Evolutionary conservation across 257 asterid species (phyloP).

Genomic region (Salvia miltiorrhiza): DNA sequence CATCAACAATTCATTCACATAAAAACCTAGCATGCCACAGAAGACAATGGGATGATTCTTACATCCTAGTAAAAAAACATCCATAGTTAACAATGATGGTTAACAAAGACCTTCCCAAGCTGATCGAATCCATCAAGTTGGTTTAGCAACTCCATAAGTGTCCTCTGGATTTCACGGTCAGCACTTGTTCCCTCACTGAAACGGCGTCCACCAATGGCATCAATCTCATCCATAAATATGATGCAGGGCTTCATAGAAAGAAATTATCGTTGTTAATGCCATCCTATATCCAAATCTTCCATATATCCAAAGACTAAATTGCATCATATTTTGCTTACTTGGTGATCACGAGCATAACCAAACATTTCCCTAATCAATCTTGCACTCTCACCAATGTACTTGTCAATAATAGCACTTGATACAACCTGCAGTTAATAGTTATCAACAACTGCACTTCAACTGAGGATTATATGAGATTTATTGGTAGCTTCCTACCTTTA

Average conservation of each 20-base stretch:
- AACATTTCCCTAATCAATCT: conserved; percentile 90
- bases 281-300: background rate
- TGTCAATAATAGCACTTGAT: conserved; percentile 92
- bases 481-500: conserved; percentile 64
- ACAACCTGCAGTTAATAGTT: conserved; percentile 55
- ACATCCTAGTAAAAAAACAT: background rate
- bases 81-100: background rate
- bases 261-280: background rate
- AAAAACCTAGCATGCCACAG: background rate
- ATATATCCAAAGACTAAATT: background rate
- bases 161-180: conserved; percentile 93
- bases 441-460: background rate
- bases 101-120: conserved; percentile 72
- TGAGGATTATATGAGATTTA: background rate
- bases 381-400: conserved; percentile 95
- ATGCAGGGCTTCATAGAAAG: conserved; percentile 72
- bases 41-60: background rate
- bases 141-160: conserved; percentile 89
- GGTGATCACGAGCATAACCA: conserved; percentile 94
- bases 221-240: conserved; percentile 97
- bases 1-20: conserved; percentile 12
- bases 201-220: conserved; percentile 94
- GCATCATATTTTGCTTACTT: conserved; percentile 41
- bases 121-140: conserved; percentile 94
- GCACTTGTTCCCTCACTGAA: conserved; percentile 99